phyloP scores from a whole-genome alignment of 2,329 filamentous ascomycete species.

The Xylariaceae sp. region DNA sequence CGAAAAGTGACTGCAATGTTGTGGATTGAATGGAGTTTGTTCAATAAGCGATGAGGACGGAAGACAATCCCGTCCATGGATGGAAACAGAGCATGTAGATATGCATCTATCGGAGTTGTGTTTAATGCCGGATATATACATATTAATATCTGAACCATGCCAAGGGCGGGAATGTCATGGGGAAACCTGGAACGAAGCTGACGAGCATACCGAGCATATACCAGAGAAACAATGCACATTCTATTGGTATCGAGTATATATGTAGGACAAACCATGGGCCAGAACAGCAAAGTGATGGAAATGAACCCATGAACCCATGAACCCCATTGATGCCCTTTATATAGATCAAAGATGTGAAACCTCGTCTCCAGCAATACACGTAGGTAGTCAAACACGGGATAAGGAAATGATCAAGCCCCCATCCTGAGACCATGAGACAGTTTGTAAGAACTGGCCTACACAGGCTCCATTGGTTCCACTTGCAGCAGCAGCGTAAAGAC shows the following conservation, averaged over 20 bases:
- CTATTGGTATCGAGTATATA: constrained; percentile 14
- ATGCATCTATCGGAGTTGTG: too few species aligned
- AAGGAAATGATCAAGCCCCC: too few species aligned
- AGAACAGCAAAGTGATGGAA: neutral
- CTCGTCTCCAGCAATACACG: constrained; percentile 6
- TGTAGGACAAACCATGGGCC: neutral
- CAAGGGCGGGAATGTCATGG: too few species aligned
- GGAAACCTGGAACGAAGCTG: too few species aligned
- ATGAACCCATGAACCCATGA: neutral
- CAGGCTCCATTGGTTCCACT: neutral
- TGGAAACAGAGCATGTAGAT: too few species aligned
- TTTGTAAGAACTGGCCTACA: neutral
- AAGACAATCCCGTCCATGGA: too few species aligned
- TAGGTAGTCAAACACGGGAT: neutral
- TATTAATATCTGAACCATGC: too few species aligned
- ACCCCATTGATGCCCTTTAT: neutral
- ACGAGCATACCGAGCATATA: neutral
- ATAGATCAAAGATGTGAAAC: neutral
- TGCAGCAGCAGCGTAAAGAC: constrained; percentile 8
- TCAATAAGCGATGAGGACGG: too few species aligned
- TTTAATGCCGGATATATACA: too few species aligned
- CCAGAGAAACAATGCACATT: neutral
- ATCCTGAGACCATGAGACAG: too few species aligned
- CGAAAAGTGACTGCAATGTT: too few species aligned
- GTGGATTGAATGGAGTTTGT: too few species aligned